Conservation (phyloP, 2,329 filamentous ascomycete species). For the Monosporascus sp. region DNA sequence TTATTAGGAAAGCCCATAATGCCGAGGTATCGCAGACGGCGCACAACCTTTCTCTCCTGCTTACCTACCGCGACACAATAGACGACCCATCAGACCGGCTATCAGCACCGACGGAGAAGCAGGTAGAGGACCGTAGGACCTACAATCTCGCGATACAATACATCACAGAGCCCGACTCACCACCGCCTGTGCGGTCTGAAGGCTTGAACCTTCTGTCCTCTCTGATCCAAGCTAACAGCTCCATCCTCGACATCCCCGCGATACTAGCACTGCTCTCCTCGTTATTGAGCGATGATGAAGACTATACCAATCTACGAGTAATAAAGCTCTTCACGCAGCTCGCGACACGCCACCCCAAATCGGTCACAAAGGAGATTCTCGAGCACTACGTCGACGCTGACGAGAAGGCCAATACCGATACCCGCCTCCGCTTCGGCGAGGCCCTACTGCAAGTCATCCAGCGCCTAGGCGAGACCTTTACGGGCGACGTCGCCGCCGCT, state of each 20-base stretch:
- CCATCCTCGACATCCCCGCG: constrained; percentile 61
- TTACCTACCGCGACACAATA: constrained; percentile 50
- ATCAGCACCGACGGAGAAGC: constrained; percentile 37
- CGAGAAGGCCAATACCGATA: constrained; percentile 55
- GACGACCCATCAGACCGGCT: constrained; percentile 36
- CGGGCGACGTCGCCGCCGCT: constrained; percentile 44
- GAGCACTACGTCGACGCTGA: constrained; percentile 62
- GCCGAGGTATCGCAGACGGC: constrained; percentile 46
- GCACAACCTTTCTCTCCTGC: constrained; percentile 48
- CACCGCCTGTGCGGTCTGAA: constrained; percentile 61
- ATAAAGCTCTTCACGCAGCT: constrained; percentile 61
- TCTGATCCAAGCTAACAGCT: constrained; percentile 49
- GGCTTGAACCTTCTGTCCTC: constrained; percentile 55
- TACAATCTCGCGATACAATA: constrained; percentile 60
- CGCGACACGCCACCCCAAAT: constrained; percentile 54
- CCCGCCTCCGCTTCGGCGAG: constrained; percentile 64
- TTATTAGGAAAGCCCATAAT: constrained; percentile 32
- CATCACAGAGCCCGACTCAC: constrained; percentile 55
- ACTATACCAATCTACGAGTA: constrained; percentile 65
- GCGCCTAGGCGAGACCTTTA: constrained; percentile 50
- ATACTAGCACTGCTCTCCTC: constrained; percentile 58
- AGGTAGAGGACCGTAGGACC: constrained; percentile 55
- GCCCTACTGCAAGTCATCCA: constrained; percentile 60
- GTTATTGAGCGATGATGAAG: constrained; percentile 60
- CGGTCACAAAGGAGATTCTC: constrained; percentile 56